phyloP scores from a whole-genome alignment of 1,284 basidiomycete species.

The Tylopilus orsonianus region DNA sequence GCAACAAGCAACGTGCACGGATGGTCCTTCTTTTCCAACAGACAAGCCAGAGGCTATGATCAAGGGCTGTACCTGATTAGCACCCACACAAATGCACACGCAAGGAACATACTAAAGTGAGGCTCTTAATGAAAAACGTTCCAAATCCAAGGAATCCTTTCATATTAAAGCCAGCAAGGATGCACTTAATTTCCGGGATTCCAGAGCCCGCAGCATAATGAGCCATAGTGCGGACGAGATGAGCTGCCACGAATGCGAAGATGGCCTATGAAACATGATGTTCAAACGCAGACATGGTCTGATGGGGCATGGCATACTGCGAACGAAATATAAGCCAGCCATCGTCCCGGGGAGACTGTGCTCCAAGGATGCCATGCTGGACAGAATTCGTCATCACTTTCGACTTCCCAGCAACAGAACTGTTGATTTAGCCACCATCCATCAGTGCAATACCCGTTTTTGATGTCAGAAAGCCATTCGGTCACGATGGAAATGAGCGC shows the following conservation, averaged over 20 bases:
- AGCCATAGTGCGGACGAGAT: slow-evolving; percentile 86
- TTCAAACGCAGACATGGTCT: slow-evolving; percentile 1
- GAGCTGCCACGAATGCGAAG: slow-evolving; percentile 84
- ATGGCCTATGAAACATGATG: slow-evolving; percentile 46
- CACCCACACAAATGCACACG: neutral
- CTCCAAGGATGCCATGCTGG: slow-evolving; percentile 96
- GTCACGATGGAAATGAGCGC: slow-evolving; percentile 95
- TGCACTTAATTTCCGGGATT: slow-evolving; percentile 99
- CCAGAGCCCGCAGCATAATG: slow-evolving; percentile 97
- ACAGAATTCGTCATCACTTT: slow-evolving; percentile 81
- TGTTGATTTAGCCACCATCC: slow-evolving; percentile 99
- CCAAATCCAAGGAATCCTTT: slow-evolving; percentile 89
- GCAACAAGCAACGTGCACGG: slow-evolving; percentile 96
- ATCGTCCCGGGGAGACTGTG: slow-evolving; percentile 69
- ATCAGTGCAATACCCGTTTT: slow-evolving; percentile 94
- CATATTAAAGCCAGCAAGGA: slow-evolving; percentile 96
- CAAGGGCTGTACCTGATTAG: slow-evolving; percentile 63
- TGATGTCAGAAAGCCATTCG: slow-evolving; percentile 98
- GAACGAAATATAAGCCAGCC: slow-evolving; percentile 85
- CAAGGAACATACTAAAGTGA: slow-evolving; percentile 72
- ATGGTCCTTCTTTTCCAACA: slow-evolving; percentile 98
- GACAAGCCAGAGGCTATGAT: slow-evolving; percentile 98
- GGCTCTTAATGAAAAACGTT: slow-evolving; percentile 89
- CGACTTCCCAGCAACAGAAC: slow-evolving; percentile 97
- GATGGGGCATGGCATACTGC: slow-evolving; percentile 73